These are phyloP conservation scores for Beauveria bassiana DNA, from an alignment of 2,329 filamentous ascomycete genomes.

Conservation along the genomic window DNA sequence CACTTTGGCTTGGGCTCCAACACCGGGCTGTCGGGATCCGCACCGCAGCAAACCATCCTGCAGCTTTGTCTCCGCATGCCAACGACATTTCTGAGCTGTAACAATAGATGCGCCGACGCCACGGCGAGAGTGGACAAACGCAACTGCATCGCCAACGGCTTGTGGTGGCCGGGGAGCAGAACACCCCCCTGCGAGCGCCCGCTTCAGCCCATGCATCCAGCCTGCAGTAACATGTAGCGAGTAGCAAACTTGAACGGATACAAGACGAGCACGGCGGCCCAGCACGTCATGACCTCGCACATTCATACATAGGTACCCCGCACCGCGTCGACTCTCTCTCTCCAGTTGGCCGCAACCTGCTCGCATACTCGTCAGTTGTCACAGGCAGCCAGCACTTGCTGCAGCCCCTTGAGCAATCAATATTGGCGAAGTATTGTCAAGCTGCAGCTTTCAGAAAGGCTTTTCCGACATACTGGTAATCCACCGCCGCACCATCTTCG, in stretches of 20 bases:
- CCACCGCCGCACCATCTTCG: not conserved
- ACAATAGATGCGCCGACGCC: conserved; percentile 7
- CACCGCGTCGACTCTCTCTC: not conserved
- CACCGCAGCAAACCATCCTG: not conserved
- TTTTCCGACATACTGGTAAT: not conserved
- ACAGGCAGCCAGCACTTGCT: not conserved
- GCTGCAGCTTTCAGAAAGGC: not conserved
- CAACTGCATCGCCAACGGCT: conserved; percentile 3
- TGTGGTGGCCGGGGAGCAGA: not conserved
- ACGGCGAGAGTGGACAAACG: not conserved
- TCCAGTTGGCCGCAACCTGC: not conserved
- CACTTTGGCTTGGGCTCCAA: not conserved
- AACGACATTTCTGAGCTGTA: conserved; percentile 10
- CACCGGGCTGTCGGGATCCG: conserved; percentile 9
- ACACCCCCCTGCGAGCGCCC: not conserved
- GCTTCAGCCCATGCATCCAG: conserved; percentile 1
- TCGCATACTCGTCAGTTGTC: not conserved
- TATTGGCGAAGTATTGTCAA: not conserved
- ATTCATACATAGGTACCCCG: not conserved
- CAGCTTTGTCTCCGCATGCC: not conserved
- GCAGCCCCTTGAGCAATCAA: conserved; percentile 6
- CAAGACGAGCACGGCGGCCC: not conserved
- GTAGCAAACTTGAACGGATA: not conserved
- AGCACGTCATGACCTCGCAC: conserved; percentile 4
- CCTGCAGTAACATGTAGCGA: not conserved